A percentile compares a stretch with the other conserved stretches of the same genome.
Conservation (phyloP, 352 stramenopile species). For the Globisporangium orthogonon region DNA sequence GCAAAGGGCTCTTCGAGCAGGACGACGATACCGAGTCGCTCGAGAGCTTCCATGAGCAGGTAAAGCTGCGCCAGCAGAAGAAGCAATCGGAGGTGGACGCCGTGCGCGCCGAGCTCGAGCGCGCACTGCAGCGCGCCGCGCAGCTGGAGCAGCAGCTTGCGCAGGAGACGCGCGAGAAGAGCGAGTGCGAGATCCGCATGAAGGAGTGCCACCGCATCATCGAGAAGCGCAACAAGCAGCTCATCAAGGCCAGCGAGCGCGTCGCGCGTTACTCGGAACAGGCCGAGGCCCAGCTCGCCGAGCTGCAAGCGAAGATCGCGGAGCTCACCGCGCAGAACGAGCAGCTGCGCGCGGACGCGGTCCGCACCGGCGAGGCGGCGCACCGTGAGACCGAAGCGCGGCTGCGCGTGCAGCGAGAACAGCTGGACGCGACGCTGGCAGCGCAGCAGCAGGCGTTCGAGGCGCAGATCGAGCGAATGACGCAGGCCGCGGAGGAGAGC, state of each 20-base stretch:
- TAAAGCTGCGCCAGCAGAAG: constrained; percentile 62
- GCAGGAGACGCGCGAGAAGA: constrained; percentile 38
- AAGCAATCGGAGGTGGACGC: constrained; percentile 41
- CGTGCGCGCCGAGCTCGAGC: constrained; percentile 32
- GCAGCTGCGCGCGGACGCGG: constrained; percentile 23
- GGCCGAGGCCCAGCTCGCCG: constrained; percentile 34
- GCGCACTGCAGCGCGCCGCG: constrained; percentile 16
- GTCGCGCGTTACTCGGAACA: constrained; percentile 61
- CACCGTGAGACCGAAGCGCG: constrained; percentile 22
- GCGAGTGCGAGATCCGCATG: constrained; percentile 60
- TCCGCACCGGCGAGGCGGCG: constrained; percentile 15
- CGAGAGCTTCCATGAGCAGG: constrained; percentile 61
- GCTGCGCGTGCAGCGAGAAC: constrained; percentile 19
- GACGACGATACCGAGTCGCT: constrained; percentile 72
- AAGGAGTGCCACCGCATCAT: constrained; percentile 79
- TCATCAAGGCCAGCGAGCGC: constrained; percentile 78
- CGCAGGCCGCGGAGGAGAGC: constrained; percentile 18
- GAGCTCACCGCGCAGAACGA: constrained; percentile 29
- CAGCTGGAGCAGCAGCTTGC: constrained; percentile 32
- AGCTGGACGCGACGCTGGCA: constrained; percentile 10
- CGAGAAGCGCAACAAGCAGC: constrained; percentile 82
- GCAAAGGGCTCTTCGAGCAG: constrained; percentile 69
- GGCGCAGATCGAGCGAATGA: constrained; percentile 13
- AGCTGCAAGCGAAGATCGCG: constrained; percentile 35
- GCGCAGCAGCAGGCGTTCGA: constrained; percentile 36